phyloP scores from a whole-genome alignment of 495 filamentous ascomycete species.

The Hypoxylon crocopeplum region DNA sequence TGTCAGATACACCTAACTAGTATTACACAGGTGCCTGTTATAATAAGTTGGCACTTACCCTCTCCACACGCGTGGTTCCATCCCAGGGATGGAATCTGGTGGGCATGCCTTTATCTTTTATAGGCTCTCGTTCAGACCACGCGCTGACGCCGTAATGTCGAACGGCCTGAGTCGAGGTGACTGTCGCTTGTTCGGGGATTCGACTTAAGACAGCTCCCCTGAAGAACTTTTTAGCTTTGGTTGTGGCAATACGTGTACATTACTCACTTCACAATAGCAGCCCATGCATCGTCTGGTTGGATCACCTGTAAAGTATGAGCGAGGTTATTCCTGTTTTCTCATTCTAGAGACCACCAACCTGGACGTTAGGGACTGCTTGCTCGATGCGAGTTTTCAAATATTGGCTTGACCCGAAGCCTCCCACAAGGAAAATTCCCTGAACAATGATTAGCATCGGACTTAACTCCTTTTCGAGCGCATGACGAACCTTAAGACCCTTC shows the following conservation, averaged over 20 bases:
- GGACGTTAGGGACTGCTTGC: constrained; percentile 45
- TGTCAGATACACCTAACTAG: not conserved
- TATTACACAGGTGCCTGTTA: too few species aligned
- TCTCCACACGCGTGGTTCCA: not conserved
- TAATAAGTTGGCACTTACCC: constrained; percentile 23
- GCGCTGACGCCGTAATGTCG: constrained; percentile 52
- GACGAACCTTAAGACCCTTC: not conserved
- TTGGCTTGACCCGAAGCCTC: constrained; percentile 47
- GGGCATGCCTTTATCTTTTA: constrained; percentile 26
- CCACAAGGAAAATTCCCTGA: constrained; percentile 32
- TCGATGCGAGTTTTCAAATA: not conserved
- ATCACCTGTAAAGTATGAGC: constrained; percentile 39
- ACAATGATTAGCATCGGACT: not conserved
- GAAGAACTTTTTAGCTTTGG: not conserved
- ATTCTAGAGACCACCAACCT: constrained; percentile 27
- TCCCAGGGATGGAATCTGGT: not conserved
- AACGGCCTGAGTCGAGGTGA: constrained; percentile 40
- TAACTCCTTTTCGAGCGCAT: not conserved
- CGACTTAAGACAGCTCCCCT: not conserved
- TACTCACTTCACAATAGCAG: constrained; percentile 27
- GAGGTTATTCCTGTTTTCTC: constrained; percentile 17
- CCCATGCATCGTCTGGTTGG: constrained; percentile 37
- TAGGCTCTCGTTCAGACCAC: constrained; percentile 15
- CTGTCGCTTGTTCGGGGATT: not conserved
- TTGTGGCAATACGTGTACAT: not conserved